phyloP scores from a whole-genome alignment of 1,284 basidiomycete species.

The Apiotrichum montevideense region DNA sequence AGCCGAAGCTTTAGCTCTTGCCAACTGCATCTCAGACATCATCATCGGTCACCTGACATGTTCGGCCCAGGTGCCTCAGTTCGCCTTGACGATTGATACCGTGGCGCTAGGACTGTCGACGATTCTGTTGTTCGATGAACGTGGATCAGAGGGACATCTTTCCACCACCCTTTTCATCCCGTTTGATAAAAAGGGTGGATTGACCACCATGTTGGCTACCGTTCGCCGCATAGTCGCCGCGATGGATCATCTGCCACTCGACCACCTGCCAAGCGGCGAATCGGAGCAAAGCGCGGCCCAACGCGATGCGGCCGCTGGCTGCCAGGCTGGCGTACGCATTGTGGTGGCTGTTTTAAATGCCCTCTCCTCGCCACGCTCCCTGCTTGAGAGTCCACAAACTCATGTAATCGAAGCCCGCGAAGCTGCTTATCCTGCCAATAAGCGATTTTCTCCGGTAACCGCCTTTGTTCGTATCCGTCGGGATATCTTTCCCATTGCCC shows the following conservation, averaged over 20 bases:
- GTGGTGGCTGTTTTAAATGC: constrained; percentile 70
- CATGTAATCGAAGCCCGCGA: constrained; percentile 27
- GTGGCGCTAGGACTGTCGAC: constrained; percentile 68
- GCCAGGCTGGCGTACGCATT: constrained; percentile 7
- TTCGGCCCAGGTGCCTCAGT: constrained; percentile 12
- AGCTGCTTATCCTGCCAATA: constrained; percentile 46
- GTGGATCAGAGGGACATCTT: constrained; percentile 63
- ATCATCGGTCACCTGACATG: constrained; percentile 65
- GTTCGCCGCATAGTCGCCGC: constrained; percentile 57
- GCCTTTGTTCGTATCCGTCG: constrained; percentile 68
- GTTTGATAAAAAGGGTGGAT: constrained; percentile 66
- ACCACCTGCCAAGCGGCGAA: constrained; percentile 32
- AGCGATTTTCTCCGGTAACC: constrained; percentile 77
- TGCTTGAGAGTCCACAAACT: constrained; percentile 83
- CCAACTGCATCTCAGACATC: constrained; percentile 63
- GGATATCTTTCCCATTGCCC: constrained; percentile 62
- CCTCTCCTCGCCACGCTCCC: constrained; percentile 68
- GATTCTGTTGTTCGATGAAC: constrained; percentile 75
- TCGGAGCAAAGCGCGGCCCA: constrained; percentile 56
- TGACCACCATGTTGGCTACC: constrained; percentile 62
- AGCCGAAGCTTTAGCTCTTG: constrained; percentile 66
- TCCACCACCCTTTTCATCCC: constrained; percentile 74
- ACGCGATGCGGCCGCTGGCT: constrained; percentile 51
- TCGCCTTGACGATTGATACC: constrained; percentile 51
- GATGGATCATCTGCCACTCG: constrained; percentile 49